Percentiles rank a stretch among this genome's conserved stretches.
These are phyloP conservation scores for Pistacia atlantica DNA, from an alignment of 345 rosid genomes.

Conservation along the genomic window DNA sequence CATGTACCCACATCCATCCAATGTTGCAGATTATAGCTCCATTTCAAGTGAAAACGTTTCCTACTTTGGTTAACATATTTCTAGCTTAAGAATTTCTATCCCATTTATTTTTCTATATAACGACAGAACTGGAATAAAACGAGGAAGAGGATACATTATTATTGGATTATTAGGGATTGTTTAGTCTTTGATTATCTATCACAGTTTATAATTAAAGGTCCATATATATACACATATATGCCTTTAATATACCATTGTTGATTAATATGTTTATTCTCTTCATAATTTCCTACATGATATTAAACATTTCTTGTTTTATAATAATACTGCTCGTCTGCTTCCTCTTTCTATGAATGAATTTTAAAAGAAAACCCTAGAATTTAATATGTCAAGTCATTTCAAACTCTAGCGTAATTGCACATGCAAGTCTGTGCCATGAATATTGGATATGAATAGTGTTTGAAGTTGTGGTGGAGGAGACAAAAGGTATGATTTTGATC, in stretches of 20 bases:
- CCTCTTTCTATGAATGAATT: not conserved
- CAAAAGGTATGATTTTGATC: constrained; percentile 28
- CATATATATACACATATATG: not conserved
- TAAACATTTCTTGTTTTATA: constrained; percentile 19
- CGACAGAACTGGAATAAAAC: constrained; percentile 28
- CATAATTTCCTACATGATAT: not conserved
- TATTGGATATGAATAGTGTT: constrained; percentile 25
- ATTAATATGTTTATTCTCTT: constrained; percentile 33
- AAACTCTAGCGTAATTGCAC: constrained; percentile 17
- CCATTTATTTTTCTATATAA: constrained; percentile 41
- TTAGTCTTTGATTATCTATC: constrained; percentile 17
- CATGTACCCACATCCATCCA: constrained; percentile 46
- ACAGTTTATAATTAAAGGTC: constrained; percentile 17
- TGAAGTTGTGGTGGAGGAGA: constrained; percentile 29
- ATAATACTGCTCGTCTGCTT: not conserved
- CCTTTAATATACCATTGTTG: constrained; percentile 25
- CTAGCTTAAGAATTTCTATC: constrained; percentile 25
- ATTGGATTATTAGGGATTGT: constrained; percentile 14
- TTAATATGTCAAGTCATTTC: constrained; percentile 15
- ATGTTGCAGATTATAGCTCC: constrained; percentile 50
- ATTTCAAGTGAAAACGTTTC: constrained; percentile 71
- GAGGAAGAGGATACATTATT: constrained; percentile 23
- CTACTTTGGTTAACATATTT: constrained; percentile 57
- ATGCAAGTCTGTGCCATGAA: constrained; percentile 38
- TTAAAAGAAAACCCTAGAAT: not conserved